Conservation (phyloP, 2,329 filamentous ascomycete species). For the Pleomassaria siparia region DNA sequence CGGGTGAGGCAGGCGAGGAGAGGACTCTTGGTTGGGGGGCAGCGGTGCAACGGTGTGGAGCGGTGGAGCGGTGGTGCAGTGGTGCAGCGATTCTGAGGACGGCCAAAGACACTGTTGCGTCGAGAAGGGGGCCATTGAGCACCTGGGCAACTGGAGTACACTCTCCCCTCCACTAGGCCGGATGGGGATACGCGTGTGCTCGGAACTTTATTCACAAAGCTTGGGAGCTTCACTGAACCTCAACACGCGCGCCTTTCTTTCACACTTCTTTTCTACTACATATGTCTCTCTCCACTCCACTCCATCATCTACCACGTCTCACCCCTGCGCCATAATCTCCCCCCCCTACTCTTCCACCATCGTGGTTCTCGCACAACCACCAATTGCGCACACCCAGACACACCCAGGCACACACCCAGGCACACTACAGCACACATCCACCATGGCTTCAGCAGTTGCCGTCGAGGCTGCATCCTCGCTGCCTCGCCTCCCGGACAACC, state of each 20-base stretch:
- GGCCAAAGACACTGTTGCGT: slow-evolving; percentile 21
- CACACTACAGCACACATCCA: slow-evolving; percentile 3
- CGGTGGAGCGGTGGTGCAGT: slow-evolving; percentile 17
- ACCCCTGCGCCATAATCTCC: not conserved
- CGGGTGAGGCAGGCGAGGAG: slow-evolving; percentile 18
- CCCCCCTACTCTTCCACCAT: not conserved
- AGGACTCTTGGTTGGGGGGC: too few species aligned
- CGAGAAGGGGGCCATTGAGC: slow-evolving; percentile 39
- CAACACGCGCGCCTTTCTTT: not conserved
- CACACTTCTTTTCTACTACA: slow-evolving; percentile 1
- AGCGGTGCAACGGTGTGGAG: slow-evolving; percentile 21
- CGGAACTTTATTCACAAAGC: slow-evolving; percentile 19
- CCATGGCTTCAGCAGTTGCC: slow-evolving; percentile 42
- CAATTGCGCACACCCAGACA: not conserved
- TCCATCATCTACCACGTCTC: too few species aligned
- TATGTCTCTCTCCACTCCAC: not conserved
- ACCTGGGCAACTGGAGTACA: slow-evolving; percentile 5
- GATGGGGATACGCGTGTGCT: slow-evolving; percentile 15
- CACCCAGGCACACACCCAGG: not conserved
- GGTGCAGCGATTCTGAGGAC: slow-evolving; percentile 34
- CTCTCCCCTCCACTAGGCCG: slow-evolving; percentile 17
- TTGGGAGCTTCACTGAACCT: slow-evolving; percentile 8
- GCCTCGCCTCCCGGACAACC: slow-evolving; percentile 21
- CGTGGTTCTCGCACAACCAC: not conserved
- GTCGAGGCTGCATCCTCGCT: slow-evolving; percentile 27